Percentiles rank a stretch among this genome's conserved stretches.
phyloP scores from a whole-genome alignment of 306 rosid species.

The Senna siamea region DNA sequence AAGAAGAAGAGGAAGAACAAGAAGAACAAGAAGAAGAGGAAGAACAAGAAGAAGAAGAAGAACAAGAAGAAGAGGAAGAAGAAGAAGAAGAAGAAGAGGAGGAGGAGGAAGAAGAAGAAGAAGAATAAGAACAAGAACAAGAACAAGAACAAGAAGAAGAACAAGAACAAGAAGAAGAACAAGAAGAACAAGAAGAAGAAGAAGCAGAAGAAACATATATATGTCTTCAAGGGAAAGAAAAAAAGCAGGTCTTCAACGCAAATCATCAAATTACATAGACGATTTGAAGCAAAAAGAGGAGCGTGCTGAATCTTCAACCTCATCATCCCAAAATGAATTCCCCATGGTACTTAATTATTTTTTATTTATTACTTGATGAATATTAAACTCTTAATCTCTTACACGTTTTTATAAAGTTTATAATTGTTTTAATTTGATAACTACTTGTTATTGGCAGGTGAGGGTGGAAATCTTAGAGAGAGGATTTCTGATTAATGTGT shows the following conservation, averaged over 20 bases:
- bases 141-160: constrained; percentile 36
- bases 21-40: too few species aligned
- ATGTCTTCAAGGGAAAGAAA: constrained; percentile 48
- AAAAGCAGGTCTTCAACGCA: constrained; percentile 5
- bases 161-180: not conserved
- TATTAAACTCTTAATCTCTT: too few species aligned
- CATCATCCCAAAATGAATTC: constrained; percentile 34
- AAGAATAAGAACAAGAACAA: too few species aligned
- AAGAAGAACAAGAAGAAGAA: not conserved
- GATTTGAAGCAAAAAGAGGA: constrained; percentile 70
- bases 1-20: too few species aligned
- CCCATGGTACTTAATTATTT: constrained; percentile 65
- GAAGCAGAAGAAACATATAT: constrained; percentile 18
- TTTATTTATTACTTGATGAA: too few species aligned
- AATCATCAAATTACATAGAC: constrained; percentile 61
- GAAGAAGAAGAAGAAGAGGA: constrained; percentile 6
- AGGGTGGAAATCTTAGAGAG: constrained; percentile 68
- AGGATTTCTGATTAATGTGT: constrained; percentile 72
- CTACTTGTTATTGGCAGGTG: constrained; percentile 64
- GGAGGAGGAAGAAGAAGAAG: not conserved
- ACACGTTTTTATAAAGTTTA: too few species aligned
- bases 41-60: not conserved
- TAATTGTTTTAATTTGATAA: too few species aligned
- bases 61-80: not conserved
- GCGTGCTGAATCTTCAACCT: constrained; percentile 45